These are phyloP conservation scores for Myxozyma sirexii DNA, from an alignment of 805 yeast genomes.

Conservation along the genomic window DNA sequence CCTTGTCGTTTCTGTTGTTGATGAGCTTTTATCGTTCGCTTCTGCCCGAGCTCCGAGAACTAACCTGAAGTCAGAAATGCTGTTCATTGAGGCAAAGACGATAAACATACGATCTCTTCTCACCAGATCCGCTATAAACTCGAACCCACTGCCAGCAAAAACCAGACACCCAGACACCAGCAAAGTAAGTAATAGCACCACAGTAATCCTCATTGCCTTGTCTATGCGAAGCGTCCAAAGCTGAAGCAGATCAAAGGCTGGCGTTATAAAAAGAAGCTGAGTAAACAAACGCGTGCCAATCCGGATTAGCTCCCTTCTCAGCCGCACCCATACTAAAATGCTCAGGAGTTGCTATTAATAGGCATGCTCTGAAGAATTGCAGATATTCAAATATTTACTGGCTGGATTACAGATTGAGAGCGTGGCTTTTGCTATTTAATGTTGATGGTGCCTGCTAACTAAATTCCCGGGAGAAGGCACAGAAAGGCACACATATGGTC, in stretches of 20 bases:
- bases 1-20: not conserved
- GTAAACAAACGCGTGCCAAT: too few species aligned
- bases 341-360: too few species aligned
- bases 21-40: not conserved
- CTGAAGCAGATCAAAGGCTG: not conserved
- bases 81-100: not conserved
- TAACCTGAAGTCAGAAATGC: not conserved
- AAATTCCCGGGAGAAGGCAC: too few species aligned
- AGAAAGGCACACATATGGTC: too few species aligned
- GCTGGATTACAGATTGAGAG: too few species aligned
- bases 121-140: slow-evolving; percentile 1
- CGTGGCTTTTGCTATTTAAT: too few species aligned
- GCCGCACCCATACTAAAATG: too few species aligned
- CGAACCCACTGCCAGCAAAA: slow-evolving; percentile 2
- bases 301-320: too few species aligned
- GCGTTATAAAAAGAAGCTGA: too few species aligned
- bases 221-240: not conserved
- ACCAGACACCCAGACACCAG: not conserved
- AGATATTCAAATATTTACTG: not conserved
- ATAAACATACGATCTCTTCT: slow-evolving; percentile 5
- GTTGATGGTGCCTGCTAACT: too few species aligned
- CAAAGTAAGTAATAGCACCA: not conserved
- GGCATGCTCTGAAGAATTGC: too few species aligned
- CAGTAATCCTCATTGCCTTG: not conserved
- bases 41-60: not conserved